Evolutionary conservation across 2,329 filamentous ascomycete genomes (phyloP), one percentile per base, ranked within the genome.

Genomic region (Stemphylium lycopersici): DNA sequence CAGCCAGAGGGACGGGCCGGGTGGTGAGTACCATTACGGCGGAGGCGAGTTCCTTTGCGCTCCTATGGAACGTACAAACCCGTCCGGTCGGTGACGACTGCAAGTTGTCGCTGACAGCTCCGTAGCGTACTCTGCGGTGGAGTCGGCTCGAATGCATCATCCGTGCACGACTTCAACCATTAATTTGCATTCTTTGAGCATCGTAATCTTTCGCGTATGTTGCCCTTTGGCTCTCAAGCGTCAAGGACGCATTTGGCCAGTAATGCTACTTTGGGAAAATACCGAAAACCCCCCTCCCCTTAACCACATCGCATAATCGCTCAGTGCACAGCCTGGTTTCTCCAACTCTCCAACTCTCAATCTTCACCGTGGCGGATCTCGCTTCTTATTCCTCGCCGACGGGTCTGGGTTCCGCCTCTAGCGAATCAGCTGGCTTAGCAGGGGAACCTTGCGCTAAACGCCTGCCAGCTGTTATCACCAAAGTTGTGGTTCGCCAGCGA

Each of bases 1-100:
- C 22, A 47, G 26, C 46, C 44, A 53, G 26, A 44, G 44, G 42
- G 33, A 48, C 49, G 49, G 48, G 43, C 53, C 53, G 48, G 24
- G 26, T 45, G 41, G 32, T 31, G 38, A 15, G 40, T 45, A 22
- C 40, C 45, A 42, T 48, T n/a, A 18, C 34, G 31, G n/a, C 32
- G 49, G 48, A 59, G 37, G 42, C 45, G 40, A 49, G 29, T 13
- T 29, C n/a, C 31, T 39, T 29, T 12, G 15, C 20, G 41, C 31
- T 11, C 8, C 15, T 10, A 32, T 16, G 32, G 20, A 36, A 40
- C 13, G 31, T 36, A 34, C 37, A 37, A 20, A 41, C 33, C 37
- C 43, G 26, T 46, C 34, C 24, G 10, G 12, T 31, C 48, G 48
- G 39, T 38, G 33, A 36, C n/a, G 5, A 31, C 46, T 15, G 20